Base-by-base conservation (phyloP, 2,329 filamentous ascomycete genomes). In the Fusarium buxicola region DNA sequence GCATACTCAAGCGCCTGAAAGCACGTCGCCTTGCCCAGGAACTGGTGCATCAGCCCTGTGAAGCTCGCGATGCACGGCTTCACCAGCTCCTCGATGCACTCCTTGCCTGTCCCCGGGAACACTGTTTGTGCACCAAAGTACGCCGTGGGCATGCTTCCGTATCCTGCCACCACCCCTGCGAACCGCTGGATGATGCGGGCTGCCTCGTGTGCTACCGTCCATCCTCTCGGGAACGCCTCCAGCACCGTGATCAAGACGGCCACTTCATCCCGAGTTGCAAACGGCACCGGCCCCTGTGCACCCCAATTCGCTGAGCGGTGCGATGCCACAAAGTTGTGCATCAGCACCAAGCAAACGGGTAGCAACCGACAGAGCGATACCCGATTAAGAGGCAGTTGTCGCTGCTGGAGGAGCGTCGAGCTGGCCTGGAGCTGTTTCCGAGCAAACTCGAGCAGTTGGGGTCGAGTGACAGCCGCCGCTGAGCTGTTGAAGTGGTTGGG, bases 401-500 rank as follows among this genome's bases (percentile, higher is more conserved):
- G 74, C 50, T 81, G 78, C 49, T 80, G 75, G 27, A 79, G 74
- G 1, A 80, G 72, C 5, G 75, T 75, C 7, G 77, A 74, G 12
- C 74, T 80, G 6, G 76, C 74, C 53, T 81, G 77, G 2, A 81
- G 69, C 45, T 80, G 78, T 46, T 80, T 78, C 35, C 76, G 78
- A 4, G 75, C 74, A 55, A 78, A 76, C 13, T 72, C 71, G 7
- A 79, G 68, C 16, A 80, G 69, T 53, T 80, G 77, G 12, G 64
- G 53, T 2, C 67, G 65, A 7, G 73, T 70, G 3, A 76, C 69
- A 15, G 70, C 61, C 8, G 70, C 66, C 21, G 72, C 67, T 7
- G 69, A 71, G 11, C 74, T 72, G 66, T 78, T 80, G 66, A 79
- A 77, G 47, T 74, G 75, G 8, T 72, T 78, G 0, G 76, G 80